Evolutionary conservation across 371 early-diverging fungal species (phyloP).

Genomic region (Mortierella sp.): DNA sequence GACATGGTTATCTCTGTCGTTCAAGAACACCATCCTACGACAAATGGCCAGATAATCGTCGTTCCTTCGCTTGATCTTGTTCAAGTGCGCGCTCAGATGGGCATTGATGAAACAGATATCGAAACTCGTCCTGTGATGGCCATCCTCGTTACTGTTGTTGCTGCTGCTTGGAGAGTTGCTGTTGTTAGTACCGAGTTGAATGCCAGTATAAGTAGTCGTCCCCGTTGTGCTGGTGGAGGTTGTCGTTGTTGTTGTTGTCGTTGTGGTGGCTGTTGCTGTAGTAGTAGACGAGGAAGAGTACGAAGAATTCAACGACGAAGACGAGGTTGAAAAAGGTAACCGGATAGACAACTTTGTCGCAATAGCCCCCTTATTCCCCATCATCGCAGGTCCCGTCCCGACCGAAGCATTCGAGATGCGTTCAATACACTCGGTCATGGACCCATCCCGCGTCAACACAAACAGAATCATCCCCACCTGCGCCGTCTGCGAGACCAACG

Average conservation of each 20-base stretch:
- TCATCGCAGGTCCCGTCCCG: conserved; percentile 47
- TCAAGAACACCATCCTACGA: conserved; percentile 43
- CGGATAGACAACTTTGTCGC: conserved; percentile 67
- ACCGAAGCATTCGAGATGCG: conserved; percentile 40
- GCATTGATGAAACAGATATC: conserved; percentile 76
- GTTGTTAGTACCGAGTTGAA: background rate
- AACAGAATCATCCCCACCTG: conserved; percentile 59
- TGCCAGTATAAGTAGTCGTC: background rate
- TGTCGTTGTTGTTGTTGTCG: background rate
- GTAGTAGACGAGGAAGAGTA: background rate
- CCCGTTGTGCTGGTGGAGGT: background rate
- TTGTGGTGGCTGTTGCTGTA: background rate
- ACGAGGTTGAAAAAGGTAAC: conserved; percentile 44
- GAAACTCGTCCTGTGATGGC: conserved; percentile 28
- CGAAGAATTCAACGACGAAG: background rate
- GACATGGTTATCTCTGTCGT: conserved; percentile 53
- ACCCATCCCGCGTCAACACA: conserved; percentile 51
- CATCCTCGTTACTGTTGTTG: background rate
- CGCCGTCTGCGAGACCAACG: conserved; percentile 39
- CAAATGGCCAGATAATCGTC: conserved; percentile 69
- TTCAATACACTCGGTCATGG: conserved; percentile 43
- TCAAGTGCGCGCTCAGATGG: conserved; percentile 79
- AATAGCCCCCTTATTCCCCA: conserved; percentile 83
- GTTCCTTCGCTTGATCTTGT: conserved; percentile 69
- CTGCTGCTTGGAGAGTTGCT: background rate